Percentiles rank a stretch among this genome's conserved stretches.
Conservation (phyloP, 2,329 filamentous ascomycete species). For the Aspergillus arachidicola region DNA sequence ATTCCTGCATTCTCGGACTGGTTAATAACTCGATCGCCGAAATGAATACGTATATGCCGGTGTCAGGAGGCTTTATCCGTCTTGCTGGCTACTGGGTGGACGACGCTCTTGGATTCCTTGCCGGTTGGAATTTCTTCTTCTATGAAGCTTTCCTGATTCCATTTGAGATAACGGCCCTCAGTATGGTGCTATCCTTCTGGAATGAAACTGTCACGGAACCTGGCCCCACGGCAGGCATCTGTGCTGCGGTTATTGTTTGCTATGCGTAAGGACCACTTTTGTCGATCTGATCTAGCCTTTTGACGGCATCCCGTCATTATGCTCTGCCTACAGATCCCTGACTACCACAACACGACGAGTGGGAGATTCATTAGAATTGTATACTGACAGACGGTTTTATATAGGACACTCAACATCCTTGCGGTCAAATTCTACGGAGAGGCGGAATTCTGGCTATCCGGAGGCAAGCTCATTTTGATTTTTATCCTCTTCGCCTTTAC, state of each 20-base stretch:
- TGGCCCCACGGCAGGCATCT: conserved; percentile 39
- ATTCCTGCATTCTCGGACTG: conserved; percentile 36
- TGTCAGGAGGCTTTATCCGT: conserved; percentile 45
- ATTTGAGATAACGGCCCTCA: conserved; percentile 47
- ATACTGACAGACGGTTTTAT: not conserved
- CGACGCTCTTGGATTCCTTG: conserved; percentile 47
- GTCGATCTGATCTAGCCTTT: not conserved
- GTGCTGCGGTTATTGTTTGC: conserved; percentile 26
- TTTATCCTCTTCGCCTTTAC: conserved; percentile 71
- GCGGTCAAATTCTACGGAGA: conserved; percentile 72
- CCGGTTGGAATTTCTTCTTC: conserved; percentile 53
- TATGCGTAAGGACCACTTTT: conserved; percentile 26
- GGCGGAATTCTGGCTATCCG: conserved; percentile 52
- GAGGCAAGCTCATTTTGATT: conserved; percentile 68
- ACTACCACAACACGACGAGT: not conserved
- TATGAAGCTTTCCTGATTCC: conserved; percentile 44
- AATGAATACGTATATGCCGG: conserved; percentile 49
- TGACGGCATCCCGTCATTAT: too few relatives aligned
- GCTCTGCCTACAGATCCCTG: too few relatives aligned
- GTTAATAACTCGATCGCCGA: conserved; percentile 48
- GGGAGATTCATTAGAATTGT: not conserved
- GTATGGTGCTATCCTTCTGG: conserved; percentile 44
- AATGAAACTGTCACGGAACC: conserved; percentile 32
- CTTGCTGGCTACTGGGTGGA: conserved; percentile 50
- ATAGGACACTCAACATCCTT: conserved; percentile 64